These are phyloP conservation scores for Talaromyces albobiverticillius DNA, from an alignment of 2,329 filamentous ascomycete genomes.

Conservation along the genomic window DNA sequence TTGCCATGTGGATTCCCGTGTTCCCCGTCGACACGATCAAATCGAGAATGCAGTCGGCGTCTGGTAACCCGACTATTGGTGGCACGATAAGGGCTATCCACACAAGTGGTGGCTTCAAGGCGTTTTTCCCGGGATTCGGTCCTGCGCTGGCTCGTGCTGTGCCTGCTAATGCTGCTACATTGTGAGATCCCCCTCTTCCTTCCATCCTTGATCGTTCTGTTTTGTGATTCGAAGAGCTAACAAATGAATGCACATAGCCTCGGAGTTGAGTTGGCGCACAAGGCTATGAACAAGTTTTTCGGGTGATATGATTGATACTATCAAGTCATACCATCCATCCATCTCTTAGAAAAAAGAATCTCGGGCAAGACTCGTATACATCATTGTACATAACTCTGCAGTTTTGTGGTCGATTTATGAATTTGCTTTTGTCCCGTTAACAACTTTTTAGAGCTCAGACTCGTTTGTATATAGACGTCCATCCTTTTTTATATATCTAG, in stretches of 20 bases:
- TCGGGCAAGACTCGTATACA: no score
- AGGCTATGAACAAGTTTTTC: constrained; percentile 49
- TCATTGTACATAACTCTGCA: no score
- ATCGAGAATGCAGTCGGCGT: constrained; percentile 85
- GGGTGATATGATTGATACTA: constrained; percentile 11
- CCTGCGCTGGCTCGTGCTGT: constrained; percentile 90
- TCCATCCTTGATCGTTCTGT: neutral
- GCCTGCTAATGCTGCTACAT: constrained; percentile 94
- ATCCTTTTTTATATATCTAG: neutral
- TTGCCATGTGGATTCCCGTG: constrained; percentile 99
- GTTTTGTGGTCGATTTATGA: no score
- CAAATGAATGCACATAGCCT: constrained; percentile 29
- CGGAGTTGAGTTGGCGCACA: constrained; percentile 51
- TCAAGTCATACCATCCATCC: no score
- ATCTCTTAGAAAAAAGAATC: no score
- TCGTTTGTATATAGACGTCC: no score
- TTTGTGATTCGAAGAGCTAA: neutral
- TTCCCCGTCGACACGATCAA: constrained; percentile 98
- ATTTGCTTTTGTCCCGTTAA: no score
- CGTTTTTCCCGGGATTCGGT: constrained; percentile 96
- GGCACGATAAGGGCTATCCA: constrained; percentile 83
- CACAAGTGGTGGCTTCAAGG: constrained; percentile 74
- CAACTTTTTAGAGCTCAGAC: no score
- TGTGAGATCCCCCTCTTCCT: constrained; percentile 41
- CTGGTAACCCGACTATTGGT: constrained; percentile 76